Conservation (phyloP, 164 flowering plant species). For the Euptelea pleiosperma region DNA sequence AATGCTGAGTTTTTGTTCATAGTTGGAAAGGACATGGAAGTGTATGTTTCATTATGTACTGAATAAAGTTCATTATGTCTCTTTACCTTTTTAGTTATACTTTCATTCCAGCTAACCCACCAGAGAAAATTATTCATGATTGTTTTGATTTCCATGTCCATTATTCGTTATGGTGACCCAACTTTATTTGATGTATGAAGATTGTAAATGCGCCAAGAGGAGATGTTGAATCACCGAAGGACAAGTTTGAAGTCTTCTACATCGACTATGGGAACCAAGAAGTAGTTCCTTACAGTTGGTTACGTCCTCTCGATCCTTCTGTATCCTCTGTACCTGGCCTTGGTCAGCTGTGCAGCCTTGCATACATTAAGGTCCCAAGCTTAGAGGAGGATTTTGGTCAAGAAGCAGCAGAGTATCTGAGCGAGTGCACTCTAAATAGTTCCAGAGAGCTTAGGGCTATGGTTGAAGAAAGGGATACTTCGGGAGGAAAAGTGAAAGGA, state of each 20-base stretch:
- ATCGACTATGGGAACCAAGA: constrained; percentile 98
- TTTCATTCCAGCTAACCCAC: too few relatives aligned
- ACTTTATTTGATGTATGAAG: constrained; percentile 25
- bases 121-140: too few relatives aligned
- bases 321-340: constrained; percentile 69
- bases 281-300: constrained; percentile 50
- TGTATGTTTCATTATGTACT: too few relatives aligned
- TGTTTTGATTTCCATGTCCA: background rate
- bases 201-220: constrained; percentile 90
- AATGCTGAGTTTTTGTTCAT: too few relatives aligned
- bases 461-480: constrained; percentile 78
- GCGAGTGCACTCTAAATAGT: constrained; percentile 48
- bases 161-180: background rate
- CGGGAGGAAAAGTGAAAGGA: constrained; percentile 91
- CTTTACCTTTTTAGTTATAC: too few relatives aligned
- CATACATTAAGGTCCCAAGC: constrained; percentile 73
- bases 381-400: constrained; percentile 84
- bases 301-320: constrained; percentile 81
- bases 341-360: constrained; percentile 92
- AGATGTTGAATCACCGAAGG: constrained; percentile 62
- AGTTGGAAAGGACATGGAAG: too few relatives aligned
- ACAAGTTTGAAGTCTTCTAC: constrained; percentile 89
- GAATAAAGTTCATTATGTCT: too few relatives aligned
- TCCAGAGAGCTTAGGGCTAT: constrained; percentile 61
- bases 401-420: constrained; percentile 78